Percentiles rank a stretch among this genome's conserved stretches.
Conservation (phyloP, 345 rosid genomes). For the Eucalyptus marginata region DNA sequence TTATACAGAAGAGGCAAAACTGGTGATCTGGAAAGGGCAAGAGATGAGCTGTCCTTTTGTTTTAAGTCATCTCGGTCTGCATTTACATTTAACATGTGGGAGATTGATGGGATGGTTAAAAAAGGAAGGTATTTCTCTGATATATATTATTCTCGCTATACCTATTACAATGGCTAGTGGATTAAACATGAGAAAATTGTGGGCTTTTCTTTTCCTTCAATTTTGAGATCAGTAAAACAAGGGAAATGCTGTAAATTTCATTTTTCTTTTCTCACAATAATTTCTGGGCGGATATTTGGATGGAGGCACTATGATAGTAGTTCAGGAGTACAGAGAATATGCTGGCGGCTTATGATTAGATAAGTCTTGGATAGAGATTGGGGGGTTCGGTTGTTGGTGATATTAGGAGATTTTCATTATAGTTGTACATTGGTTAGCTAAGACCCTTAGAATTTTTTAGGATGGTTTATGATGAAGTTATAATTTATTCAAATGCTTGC, state of each 20-base stretch:
- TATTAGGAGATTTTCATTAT: neutral
- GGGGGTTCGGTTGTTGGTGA: neutral
- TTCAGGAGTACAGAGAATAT: neutral
- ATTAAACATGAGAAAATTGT: neutral
- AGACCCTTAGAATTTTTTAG: neutral
- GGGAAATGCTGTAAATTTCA: neutral
- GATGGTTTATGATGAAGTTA: neutral
- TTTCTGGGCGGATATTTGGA: neutral
- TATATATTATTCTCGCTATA: neutral
- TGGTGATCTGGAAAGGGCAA: constrained; percentile 84
- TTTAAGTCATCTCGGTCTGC: constrained; percentile 86
- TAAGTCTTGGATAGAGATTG: neutral
- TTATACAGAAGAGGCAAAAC: constrained; percentile 56
- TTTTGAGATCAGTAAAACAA: neutral
- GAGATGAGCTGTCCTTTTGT: constrained; percentile 91
- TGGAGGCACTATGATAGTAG: neutral
- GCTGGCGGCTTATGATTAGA: neutral
- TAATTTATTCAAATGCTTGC: neutral
- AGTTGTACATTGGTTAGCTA: neutral
- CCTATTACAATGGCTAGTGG: neutral
- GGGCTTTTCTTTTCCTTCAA: neutral
- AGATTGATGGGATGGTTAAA: constrained; percentile 96
- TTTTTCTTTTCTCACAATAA: neutral
- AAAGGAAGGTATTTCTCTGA: constrained; percentile 60
- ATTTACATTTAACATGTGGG: constrained; percentile 99